A percentile compares a stretch with the other conserved stretches of the same genome.
phyloP scores from a whole-genome alignment of 2,329 filamentous ascomycete species.

The Purpureocillium takamizusanense region DNA sequence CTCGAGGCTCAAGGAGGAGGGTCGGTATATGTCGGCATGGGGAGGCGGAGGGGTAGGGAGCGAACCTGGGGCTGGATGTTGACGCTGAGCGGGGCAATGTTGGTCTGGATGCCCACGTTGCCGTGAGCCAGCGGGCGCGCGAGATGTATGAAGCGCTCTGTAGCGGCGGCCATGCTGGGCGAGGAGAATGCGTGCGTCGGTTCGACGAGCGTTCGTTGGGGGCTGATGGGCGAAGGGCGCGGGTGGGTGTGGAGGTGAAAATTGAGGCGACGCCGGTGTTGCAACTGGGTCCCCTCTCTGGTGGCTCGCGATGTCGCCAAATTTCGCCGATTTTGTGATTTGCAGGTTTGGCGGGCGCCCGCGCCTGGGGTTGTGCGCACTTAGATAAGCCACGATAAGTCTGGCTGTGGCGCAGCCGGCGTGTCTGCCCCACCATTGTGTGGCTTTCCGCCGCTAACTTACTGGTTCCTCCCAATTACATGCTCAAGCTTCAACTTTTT shows the following conservation, averaged over 20 bases:
- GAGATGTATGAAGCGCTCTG: constrained; percentile 87
- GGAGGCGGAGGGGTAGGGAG: constrained; percentile 3
- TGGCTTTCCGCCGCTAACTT: constrained; percentile 20
- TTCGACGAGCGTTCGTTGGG: constrained; percentile 11
- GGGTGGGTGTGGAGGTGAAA: constrained; percentile 8
- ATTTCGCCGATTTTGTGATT: constrained; percentile 35
- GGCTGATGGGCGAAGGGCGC: constrained; percentile 9
- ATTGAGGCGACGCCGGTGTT: constrained; percentile 15
- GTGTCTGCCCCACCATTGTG: constrained; percentile 17
- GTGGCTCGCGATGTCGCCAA: constrained; percentile 24
- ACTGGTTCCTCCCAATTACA: constrained; percentile 13
- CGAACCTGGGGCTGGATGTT: constrained; percentile 88
- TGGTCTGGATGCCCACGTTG: constrained; percentile 68
- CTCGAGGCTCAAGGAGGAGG: not conserved
- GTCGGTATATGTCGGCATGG: not conserved
- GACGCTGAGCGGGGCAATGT: constrained; percentile 85
- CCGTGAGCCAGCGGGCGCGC: constrained; percentile 84
- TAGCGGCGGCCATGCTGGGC: constrained; percentile 69
- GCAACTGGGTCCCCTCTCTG: constrained; percentile 7
- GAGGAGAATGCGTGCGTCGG: constrained; percentile 15
- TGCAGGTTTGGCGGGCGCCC: constrained; percentile 31
- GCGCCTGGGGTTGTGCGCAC: constrained; percentile 42
- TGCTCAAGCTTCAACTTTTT: constrained; percentile 17
- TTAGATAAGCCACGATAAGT: constrained; percentile 40
- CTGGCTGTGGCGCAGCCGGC: constrained; percentile 19